Conservation (phyloP, 176 grass and related monocot species). For the Oryza coarctata region DNA sequence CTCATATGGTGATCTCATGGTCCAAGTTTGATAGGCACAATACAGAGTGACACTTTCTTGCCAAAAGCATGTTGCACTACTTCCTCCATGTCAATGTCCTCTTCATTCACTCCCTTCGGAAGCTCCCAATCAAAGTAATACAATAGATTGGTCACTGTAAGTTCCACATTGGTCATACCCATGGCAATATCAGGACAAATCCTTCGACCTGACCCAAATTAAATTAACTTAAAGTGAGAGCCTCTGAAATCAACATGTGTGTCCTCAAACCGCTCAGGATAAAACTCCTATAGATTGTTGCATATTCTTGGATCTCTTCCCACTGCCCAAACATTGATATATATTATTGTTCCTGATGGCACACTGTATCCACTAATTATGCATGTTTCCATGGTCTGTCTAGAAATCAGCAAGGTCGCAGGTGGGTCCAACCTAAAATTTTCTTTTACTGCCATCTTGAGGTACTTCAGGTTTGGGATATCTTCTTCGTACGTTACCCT, state of each 20-base stretch:
- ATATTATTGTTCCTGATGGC: neutral
- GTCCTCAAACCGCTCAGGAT: slow-evolving; percentile 38
- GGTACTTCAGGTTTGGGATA: slow-evolving; percentile 19
- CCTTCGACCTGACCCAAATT: slow-evolving; percentile 42
- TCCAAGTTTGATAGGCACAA: slow-evolving; percentile 24
- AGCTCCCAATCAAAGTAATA: slow-evolving; percentile 45
- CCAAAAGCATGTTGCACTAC: slow-evolving; percentile 24
- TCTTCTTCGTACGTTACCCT: slow-evolving; percentile 41
- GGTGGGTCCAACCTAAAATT: slow-evolving; percentile 50
- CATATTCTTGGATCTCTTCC: slow-evolving; percentile 42
- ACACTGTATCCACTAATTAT: slow-evolving; percentile 33
- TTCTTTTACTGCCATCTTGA: slow-evolving; percentile 51
- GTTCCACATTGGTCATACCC: slow-evolving; percentile 35
- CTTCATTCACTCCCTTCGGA: slow-evolving; percentile 14
- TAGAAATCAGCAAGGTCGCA: slow-evolving; percentile 24
- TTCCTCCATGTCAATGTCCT: slow-evolving; percentile 53
- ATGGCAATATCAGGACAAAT: slow-evolving; percentile 44
- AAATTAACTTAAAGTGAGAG: slow-evolving; percentile 40
- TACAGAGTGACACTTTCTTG: slow-evolving; percentile 27
- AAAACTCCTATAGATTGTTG: slow-evolving; percentile 39
- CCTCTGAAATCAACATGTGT: slow-evolving; percentile 43
- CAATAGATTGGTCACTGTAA: slow-evolving; percentile 37
- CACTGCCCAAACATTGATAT: slow-evolving; percentile 44
- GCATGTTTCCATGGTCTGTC: slow-evolving; percentile 24
- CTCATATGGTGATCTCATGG: no score